These are phyloP conservation scores for Aspergillus mulundensis DNA, from an alignment of 495 filamentous ascomycete genomes.

Conservation along the genomic window DNA sequence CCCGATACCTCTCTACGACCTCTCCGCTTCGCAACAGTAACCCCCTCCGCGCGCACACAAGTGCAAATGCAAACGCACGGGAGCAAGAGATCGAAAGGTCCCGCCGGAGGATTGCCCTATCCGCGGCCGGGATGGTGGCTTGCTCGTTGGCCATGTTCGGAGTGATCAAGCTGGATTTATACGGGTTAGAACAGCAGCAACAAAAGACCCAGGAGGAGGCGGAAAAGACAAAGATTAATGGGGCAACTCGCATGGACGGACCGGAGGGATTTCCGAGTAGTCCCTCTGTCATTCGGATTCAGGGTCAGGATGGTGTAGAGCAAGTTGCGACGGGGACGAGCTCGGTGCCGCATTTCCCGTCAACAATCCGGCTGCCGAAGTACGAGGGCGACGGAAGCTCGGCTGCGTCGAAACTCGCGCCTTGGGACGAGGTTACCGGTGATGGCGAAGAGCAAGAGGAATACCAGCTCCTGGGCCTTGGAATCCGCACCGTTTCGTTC, in stretches of 20 bases:
- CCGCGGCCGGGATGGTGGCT: conserved; percentile 32
- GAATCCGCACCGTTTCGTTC: conserved; percentile 84
- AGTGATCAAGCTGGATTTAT: conserved; percentile 37
- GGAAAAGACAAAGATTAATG: neutral
- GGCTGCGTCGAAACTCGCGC: conserved; percentile 25
- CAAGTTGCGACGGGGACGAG: conserved; percentile 78
- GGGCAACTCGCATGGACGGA: conserved; percentile 36
- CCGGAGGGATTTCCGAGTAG: conserved; percentile 33
- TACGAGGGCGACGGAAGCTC: conserved; percentile 26
- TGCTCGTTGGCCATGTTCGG: conserved; percentile 38
- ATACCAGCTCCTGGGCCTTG: conserved; percentile 83
- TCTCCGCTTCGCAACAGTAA: conserved; percentile 24
- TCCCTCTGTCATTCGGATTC: conserved; percentile 38
- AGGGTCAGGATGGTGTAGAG: conserved; percentile 57
- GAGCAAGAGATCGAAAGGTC: conserved; percentile 25
- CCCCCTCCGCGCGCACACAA: conserved; percentile 26
- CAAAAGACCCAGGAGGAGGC: neutral
- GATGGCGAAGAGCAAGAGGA: conserved; percentile 47
- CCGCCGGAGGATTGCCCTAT: conserved; percentile 32
- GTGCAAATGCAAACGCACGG: conserved; percentile 9
- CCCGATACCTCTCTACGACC: conserved; percentile 28
- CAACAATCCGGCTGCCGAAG: conserved; percentile 58
- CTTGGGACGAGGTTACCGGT: conserved; percentile 31
- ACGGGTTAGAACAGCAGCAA: conserved; percentile 25
- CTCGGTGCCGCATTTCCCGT: conserved; percentile 77